Base-by-base conservation (phyloP, 441 rosid species). In the Geranium incanum region DNA sequence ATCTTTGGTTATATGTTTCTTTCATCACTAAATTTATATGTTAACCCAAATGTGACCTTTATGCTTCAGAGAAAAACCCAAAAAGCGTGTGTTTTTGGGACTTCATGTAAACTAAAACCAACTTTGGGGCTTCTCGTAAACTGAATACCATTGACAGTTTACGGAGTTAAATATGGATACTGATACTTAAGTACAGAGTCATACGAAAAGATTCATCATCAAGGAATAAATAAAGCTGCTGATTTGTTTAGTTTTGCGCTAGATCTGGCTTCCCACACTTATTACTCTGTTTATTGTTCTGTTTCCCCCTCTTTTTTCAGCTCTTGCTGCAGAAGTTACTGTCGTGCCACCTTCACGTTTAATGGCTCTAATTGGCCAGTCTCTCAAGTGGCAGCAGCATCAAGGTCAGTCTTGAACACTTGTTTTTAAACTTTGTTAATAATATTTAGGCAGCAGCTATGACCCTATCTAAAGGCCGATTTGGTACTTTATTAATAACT, bases 311-410 rank as follows among this genome's bases (percentile, higher is more conserved):
- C 70, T 74, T 33, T 74, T 73, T 52, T 70, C 86, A 96, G 98
- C 97, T 72, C 76, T 96, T 73, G 95, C 97, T 70, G 87, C 89
- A 0, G 99, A 96, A 81, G 99, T 96, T 77, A 90, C 84, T 71
- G 97, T 93, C 62, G 99, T 96, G 71, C 98, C 97, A 38, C 98
- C 99, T 76, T 96, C 99, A 70, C 84, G 99, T 63, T 81, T 96
- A 83, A 96, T 91, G 99, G 97, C 98, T 73, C 81, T 96, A 78
- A 86, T 91, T 74, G 98, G 98, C 41, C 99, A 96, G 85, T 97
- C 98, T 74, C 80, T 96, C 72, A 96, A 96, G 81, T 93, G 99
- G 99, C 98, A 96, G 82, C 99, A 93, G 76, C 97, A 93, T 80
- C 99, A 93, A 89, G 99, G 99, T 96, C 36, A 62, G 33, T 62